Base-by-base conservation (phyloP, 257 asterid species). In the Plantago major region DNA sequence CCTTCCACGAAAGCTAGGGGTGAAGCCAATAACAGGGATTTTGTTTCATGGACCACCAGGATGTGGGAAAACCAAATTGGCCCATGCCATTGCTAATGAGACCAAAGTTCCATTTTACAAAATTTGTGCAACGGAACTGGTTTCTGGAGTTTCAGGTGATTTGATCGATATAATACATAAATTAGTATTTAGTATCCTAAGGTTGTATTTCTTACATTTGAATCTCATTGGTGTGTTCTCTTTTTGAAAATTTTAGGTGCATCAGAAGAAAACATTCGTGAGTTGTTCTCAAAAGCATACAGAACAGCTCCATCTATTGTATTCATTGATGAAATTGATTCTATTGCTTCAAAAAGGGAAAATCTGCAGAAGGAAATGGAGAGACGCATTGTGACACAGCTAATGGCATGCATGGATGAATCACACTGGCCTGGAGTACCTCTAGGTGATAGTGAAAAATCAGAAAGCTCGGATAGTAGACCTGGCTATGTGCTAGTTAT, bases 1-100 rank as follows among this genome's bases (percentile, higher is more conserved):
- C 68, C 42, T 84, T 51, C 82, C 80, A 0, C 76, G 54, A 42
- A 58, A 67, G 62, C 71, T 89, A 16, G 96, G 97, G 42, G 90
- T 86, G 59, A 80, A 73, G 67, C 97, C 99, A 8, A 67, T 84
- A 68, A 53, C 89, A 10, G 97, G 99, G 54, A 80, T 92, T 60
- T 72, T 92, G 73, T 70, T 92, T 28, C 88, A 89, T 9, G 99
- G 99, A 9, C 99, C 97, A 13, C 99, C 97, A 7, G 97, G 99
- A 0, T 92, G 99, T 77, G 99, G 99, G 65, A 92, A 92, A 73
- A 89, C 99, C 4, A 86, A 63, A 76, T 79, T 92, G 66, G 97
- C 97, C 75, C 90, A 81, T 52, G 99, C 99, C 52, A 86, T 92
- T 77, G 97, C 97, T 42, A 92, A 92, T 68, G 97, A 92, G 67